phyloP scores from a whole-genome alignment of 495 filamentous ascomycete genomes.

The Lasiosphaeria hispida region DNA sequence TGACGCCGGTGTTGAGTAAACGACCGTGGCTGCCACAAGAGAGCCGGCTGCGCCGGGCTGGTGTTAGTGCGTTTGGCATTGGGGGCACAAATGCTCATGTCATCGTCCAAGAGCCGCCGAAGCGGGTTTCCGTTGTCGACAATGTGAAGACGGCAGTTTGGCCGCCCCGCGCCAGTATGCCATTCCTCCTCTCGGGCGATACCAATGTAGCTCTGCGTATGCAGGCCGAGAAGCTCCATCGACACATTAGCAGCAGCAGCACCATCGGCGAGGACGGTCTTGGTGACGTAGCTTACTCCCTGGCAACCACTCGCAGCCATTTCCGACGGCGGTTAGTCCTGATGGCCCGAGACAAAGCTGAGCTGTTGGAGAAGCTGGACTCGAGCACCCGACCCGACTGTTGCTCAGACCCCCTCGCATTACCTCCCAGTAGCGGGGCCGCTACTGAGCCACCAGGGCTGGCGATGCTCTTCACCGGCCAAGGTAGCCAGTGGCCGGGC shows the following conservation, averaged over 20 bases:
- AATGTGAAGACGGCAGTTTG: too few relatives aligned
- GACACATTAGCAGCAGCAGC: slow-evolving; percentile 13
- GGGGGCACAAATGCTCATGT: slow-evolving; percentile 36
- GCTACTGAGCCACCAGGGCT: slow-evolving; percentile 15
- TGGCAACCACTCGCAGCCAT: slow-evolving; percentile 26
- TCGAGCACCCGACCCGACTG: slow-evolving; percentile 1
- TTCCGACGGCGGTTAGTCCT: slow-evolving; percentile 16
- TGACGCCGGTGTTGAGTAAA: slow-evolving; percentile 9
- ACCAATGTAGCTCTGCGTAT: slow-evolving; percentile 16
- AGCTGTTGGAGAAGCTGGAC: slow-evolving; percentile 16
- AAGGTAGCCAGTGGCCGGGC: slow-evolving; percentile 33
- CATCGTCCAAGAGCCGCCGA: slow-evolving; percentile 23
- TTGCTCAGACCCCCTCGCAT: too few relatives aligned
- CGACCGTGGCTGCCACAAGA: slow-evolving; percentile 17
- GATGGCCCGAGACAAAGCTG: slow-evolving; percentile 11
- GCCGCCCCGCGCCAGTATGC: slow-evolving; percentile 8
- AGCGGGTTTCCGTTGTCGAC: neutral
- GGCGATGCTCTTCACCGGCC: slow-evolving; percentile 39
- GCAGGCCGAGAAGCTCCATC: slow-evolving; percentile 18
- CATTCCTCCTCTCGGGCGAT: slow-evolving; percentile 24
- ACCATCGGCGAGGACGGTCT: slow-evolving; percentile 17
- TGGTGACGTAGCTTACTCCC: slow-evolving; percentile 25
- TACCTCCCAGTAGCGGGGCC: too few relatives aligned
- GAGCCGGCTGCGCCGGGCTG: slow-evolving; percentile 12
- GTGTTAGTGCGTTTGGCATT: slow-evolving; percentile 35